Evolutionary conservation across 2,329 filamentous ascomycete genomes (phyloP), one percentile per base, ranked within the genome.

Genomic region (Pseudogymnoascus sp.): DNA sequence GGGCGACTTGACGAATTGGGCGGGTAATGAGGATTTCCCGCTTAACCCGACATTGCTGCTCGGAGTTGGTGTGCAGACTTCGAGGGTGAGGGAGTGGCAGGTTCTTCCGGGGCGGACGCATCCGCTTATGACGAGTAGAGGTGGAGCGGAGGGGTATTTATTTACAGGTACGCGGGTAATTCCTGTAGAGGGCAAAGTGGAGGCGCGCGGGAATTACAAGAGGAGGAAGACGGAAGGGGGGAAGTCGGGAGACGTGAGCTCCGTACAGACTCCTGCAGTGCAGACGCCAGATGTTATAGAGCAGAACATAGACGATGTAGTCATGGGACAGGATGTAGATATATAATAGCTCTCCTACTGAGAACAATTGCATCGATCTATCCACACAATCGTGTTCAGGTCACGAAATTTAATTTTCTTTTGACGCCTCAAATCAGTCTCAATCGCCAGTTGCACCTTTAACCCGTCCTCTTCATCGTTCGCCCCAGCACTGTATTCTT

Each of bases 61-160:
- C 0, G 90, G 88, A 0, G 87, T 91, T 0, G 85, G 83, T 11
- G 80, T 99, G 62, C 93, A 97, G 77, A 95, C 88, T 2, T 90
- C 88, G 59, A 82, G 91, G 12, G 87, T 89, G 4, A 82, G 89
- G 66, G 81, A 85, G 62, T 97, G 91, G 90, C 95, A 99, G 78
- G 93, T 97, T 1, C 75, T 99, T 56, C 95, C 95, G 0, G 90
- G 91, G 0, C 80, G 95, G 62, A 97, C 95, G 61, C 95, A 99
- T 77, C 95, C 95, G 5, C 76, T 96, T 63, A 99, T 99, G 95
- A 96, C 90, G 65, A 87, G 87, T 38, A 83, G 84, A 42, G 95
- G 95, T 18, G 93, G 93, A 0, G 86, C 91, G 0, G 93, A 97
- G 72, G 95, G 95, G 0, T 99, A 91, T 74, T 74, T 99, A 3